A percentile compares a stretch with the other conserved stretches of the same genome.
Evolutionary conservation across 73 alveolate species (phyloP).

Genomic region (Tetrahymena borealis): DNA sequence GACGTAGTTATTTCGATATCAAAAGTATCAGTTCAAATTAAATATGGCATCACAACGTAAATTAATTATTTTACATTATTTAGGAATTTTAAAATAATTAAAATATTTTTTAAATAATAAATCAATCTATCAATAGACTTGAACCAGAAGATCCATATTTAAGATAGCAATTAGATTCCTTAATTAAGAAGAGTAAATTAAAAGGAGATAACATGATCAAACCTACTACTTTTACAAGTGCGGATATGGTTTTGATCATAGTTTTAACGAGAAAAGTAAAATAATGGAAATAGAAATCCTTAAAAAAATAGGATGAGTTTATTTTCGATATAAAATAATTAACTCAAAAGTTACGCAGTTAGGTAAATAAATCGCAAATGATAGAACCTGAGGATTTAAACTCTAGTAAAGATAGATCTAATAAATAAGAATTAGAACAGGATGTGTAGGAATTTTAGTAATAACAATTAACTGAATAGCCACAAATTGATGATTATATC

Average conservation of each 20-base stretch:
- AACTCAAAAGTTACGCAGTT: neutral
- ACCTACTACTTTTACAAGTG: neutral
- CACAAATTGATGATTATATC: too few species aligned
- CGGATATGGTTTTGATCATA: neutral
- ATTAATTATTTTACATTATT: neutral
- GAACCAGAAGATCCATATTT: neutral
- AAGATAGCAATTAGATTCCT: neutral
- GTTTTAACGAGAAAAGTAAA: neutral
- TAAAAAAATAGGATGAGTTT: neutral
- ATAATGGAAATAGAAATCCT: neutral
- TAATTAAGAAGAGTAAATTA: neutral
- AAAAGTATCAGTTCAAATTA: conserved; percentile 25
- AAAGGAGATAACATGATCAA: neutral
- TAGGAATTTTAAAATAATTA: neutral
- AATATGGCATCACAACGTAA: conserved; percentile 29
- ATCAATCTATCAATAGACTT: neutral
- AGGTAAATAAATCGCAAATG: neutral
- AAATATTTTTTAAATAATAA: too few species aligned
- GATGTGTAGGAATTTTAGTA: too few species aligned
- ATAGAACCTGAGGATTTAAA: neutral
- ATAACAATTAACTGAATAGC: too few species aligned
- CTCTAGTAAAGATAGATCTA: neutral
- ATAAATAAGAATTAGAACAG: neutral
- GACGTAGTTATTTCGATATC: conserved; percentile 33
- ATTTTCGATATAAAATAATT: neutral